Base-by-base conservation (phyloP, 352 stramenopile genomes). In the Globisporangium megalacanthum region DNA sequence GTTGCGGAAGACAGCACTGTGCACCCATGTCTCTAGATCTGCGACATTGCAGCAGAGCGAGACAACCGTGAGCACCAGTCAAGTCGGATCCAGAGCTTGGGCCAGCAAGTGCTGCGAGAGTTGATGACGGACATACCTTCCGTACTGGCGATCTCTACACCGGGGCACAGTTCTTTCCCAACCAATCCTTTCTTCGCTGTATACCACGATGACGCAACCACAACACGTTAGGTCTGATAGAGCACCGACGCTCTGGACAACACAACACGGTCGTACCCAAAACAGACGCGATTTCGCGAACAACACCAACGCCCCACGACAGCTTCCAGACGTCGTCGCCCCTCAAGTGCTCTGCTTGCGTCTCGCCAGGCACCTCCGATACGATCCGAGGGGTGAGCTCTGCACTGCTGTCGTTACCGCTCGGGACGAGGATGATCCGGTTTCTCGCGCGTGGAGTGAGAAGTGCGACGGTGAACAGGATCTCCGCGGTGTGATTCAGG, bases 401-500 rank as follows among this genome's bases (percentile, higher is more conserved):
- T 11, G 66, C 61, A 22, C 69, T 62, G 31, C 58, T 69, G 35
- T 79, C 76, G 9, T 80, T 65, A 11, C 69, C 51, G 14, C 66
- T 51, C 13, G 53, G 67, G 19, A 69, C 52, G 1, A 86, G 70
- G 1, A 75, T 51, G 8, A 88, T 60, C 7, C 72, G 74, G 51
- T 86, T 86, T 6, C 77, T 65, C 1, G 75, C 75, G 7, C 61
- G 61, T 22, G 76, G 76, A 31, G 76, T 67, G 25, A 97, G 59
- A 4, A 97, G 54, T 10, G 88, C 85, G 29, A 96, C 73, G 8
- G 89, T 97, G 29, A 97, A 56, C 1, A 97, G 59, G 29, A 95
- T 74, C 51, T 87, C 67, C 0, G 58, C 58, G 11, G 60, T 66
- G 52, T 85, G 70, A 25, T 83, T 66, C 8, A 87, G 59, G 14